Evolutionary conservation across 345 rosid genomes (phyloP).

Genomic region (Dimocarpus longan): DNA sequence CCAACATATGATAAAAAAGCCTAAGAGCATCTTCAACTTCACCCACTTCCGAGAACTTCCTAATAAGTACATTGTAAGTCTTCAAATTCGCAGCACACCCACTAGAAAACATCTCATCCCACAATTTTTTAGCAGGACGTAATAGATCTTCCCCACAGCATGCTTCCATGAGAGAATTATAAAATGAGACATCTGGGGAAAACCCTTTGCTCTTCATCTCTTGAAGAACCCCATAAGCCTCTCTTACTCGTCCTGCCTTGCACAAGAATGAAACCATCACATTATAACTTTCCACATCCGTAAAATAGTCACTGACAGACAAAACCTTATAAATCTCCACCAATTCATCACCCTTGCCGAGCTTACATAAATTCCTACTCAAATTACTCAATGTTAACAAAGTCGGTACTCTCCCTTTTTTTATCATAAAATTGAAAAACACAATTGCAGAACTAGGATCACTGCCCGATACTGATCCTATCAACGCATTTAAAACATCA

Average conservation of each 20-base stretch:
- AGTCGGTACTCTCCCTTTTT: constrained; percentile 58
- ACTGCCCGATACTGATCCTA: constrained; percentile 71
- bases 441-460: constrained; percentile 60
- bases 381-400: constrained; percentile 61
- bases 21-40: constrained; percentile 69
- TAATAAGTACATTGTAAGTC: constrained; percentile 66
- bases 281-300: constrained; percentile 52
- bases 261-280: constrained; percentile 72
- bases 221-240: constrained; percentile 71
- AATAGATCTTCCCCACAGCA: constrained; percentile 77
- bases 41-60: constrained; percentile 66
- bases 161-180: constrained; percentile 78
- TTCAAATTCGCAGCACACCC: constrained; percentile 68
- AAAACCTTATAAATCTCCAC: constrained; percentile 51
- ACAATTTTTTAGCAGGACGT: constrained; percentile 88
- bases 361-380: constrained; percentile 71
- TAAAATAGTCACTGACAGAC: constrained; percentile 56
- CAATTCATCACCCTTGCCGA: constrained; percentile 53
- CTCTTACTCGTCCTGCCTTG: constrained; percentile 68
- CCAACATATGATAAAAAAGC: constrained; percentile 70
- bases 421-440: constrained; percentile 54
- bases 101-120: constrained; percentile 91
- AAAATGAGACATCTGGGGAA: constrained; percentile 57
- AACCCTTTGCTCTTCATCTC: constrained; percentile 87
- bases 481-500: constrained; percentile 65